These are phyloP conservation scores for Hemerocallis citrina DNA, from an alignment of 106 monocot species.

Conservation along the genomic window DNA sequence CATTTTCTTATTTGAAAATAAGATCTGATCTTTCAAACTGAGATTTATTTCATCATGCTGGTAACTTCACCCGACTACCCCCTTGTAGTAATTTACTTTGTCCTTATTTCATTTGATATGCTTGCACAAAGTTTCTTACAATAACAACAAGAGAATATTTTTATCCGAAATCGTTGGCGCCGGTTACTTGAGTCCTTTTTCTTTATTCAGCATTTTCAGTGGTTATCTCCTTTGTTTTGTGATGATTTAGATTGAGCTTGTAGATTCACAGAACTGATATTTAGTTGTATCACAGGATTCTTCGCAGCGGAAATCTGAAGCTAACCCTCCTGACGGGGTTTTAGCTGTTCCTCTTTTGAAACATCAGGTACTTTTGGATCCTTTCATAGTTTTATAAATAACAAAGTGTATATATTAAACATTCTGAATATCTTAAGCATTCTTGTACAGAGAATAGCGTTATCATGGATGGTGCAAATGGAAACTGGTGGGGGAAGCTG, in stretches of 20 bases:
- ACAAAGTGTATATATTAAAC: not conserved
- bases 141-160: no score
- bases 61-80: not conserved
- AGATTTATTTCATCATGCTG: no score
- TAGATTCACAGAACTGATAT: not conserved
- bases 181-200: not conserved
- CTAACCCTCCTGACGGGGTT: conserved; percentile 64
- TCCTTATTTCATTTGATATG: not conserved
- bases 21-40: not conserved
- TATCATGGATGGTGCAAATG: no score
- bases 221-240: no score
- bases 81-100: not conserved
- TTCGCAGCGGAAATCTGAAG: conserved; percentile 68
- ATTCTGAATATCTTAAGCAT: not conserved
- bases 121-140: not conserved
- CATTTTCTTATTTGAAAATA: no score
- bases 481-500: conserved; percentile 14
- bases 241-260: not conserved
- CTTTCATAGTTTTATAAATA: not conserved
- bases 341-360: conserved; percentile 64
- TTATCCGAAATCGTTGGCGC: not conserved
- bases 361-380: no score
- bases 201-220: no score
- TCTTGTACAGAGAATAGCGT: conserved; percentile 2
- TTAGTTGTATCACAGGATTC: conserved; percentile 47